These are phyloP conservation scores for Elaeagnus macrophylla DNA, from an alignment of 306 rosid species.

Conservation along the genomic window DNA sequence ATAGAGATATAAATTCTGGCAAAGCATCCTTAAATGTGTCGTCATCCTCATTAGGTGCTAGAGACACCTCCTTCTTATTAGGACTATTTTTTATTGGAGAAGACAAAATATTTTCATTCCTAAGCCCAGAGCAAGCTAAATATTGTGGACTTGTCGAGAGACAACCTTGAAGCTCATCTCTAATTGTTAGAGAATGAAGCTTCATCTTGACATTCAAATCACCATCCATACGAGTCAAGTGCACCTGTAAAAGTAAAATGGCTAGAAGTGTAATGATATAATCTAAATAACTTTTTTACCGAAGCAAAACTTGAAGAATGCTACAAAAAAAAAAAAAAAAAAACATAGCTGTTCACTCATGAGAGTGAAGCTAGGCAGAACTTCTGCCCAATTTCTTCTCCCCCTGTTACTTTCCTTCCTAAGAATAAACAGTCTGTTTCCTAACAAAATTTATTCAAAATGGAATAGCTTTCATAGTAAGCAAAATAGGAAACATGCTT, in stretches of 20 bases:
- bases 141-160: conserved; percentile 49
- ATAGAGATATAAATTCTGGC: conserved; percentile 62
- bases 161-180: conserved; percentile 83
- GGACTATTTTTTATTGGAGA: conserved; percentile 31
- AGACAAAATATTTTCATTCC: conserved; percentile 33
- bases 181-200: conserved; percentile 77
- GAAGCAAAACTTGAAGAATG: no score
- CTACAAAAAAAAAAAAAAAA: no score
- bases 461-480: no score
- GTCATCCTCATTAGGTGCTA: conserved; percentile 51
- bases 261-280: conserved; percentile 3
- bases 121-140: conserved; percentile 80
- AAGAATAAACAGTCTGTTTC: no score
- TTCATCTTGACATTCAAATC: conserved; percentile 68
- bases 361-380: no score
- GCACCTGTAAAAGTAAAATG: conserved; percentile 46
- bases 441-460: no score
- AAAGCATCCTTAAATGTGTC: conserved; percentile 82
- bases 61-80: conserved; percentile 38
- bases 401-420: no score
- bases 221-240: conserved; percentile 47
- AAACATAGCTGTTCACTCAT: no score
- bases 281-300: no score
- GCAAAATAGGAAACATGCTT: no score
- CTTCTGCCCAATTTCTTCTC: no score